phyloP scores from a whole-genome alignment of 441 rosid genomes.

The Gossypium gossypioides region DNA sequence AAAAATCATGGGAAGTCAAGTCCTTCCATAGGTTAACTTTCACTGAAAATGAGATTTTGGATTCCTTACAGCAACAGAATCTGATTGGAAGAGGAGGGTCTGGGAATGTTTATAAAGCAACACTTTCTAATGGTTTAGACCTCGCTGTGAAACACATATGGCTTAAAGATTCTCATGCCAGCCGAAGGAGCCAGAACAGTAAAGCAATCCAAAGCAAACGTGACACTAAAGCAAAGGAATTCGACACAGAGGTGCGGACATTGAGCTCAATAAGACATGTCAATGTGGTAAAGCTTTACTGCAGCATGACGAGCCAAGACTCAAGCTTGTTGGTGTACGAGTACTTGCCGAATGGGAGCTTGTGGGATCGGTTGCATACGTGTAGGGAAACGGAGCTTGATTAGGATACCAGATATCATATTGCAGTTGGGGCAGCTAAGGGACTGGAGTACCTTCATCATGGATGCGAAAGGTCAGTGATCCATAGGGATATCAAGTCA shows the following conservation, averaged over 20 bases:
- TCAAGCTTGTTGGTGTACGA: slow-evolving; percentile 83
- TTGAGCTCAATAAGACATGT: slow-evolving; percentile 80
- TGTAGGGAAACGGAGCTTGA: slow-evolving; percentile 53
- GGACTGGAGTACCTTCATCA: slow-evolving; percentile 89
- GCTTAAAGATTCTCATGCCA: slow-evolving; percentile 21
- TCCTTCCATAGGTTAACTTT: slow-evolving; percentile 64
- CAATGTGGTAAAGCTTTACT: slow-evolving; percentile 78
- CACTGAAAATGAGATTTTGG: slow-evolving; percentile 71
- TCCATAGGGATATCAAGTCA: slow-evolving; percentile 84
- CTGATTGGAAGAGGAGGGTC: slow-evolving; percentile 88
- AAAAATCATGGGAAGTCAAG: slow-evolving; percentile 74
- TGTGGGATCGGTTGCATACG: slow-evolving; percentile 72
- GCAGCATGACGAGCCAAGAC: slow-evolving; percentile 86
- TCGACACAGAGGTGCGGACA: slow-evolving; percentile 71
- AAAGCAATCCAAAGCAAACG: slow-evolving; percentile 51
- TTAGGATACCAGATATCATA: slow-evolving; percentile 75
- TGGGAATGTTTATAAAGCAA: slow-evolving; percentile 68
- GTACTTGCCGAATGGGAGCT: slow-evolving; percentile 80
- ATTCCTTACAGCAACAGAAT: slow-evolving; percentile 75
- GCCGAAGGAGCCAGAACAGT: slow-evolving; percentile 34
- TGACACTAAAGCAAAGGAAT: slow-evolving; percentile 41
- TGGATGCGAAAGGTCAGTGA: slow-evolving; percentile 63
- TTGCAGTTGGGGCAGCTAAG: slow-evolving; percentile 71
- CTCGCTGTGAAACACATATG: slow-evolving; percentile 82
- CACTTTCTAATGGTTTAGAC: slow-evolving; percentile 50